Evolutionary conservation across 306 rosid genomes (phyloP).

Genomic region (Arachis hypogaea): DNA sequence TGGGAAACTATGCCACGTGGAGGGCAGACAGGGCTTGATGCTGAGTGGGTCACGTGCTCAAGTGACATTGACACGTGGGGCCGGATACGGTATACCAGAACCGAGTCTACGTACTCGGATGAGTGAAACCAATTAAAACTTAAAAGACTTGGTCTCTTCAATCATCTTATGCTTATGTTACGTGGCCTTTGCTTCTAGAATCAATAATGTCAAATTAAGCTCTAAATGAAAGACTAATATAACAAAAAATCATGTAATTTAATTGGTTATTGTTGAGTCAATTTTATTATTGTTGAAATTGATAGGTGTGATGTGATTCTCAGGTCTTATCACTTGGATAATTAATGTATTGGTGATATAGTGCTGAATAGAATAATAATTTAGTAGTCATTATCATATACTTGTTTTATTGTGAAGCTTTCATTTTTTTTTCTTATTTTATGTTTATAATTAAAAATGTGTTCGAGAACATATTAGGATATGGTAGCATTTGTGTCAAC

Average conservation of each 20-base stretch:
- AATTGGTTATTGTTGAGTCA: neutral
- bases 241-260: neutral
- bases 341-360: neutral
- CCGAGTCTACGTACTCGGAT: conserved; percentile 47
- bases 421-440: neutral
- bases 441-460: neutral
- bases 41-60: neutral
- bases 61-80: neutral
- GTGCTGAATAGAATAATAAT: neutral
- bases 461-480: neutral
- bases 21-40: neutral
- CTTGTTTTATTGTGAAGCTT: neutral
- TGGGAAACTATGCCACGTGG: conserved; percentile 26
- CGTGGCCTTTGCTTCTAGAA: neutral
- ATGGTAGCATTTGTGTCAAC: neutral
- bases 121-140: neutral
- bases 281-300: neutral
- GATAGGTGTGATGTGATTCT: neutral
- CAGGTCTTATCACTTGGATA: neutral
- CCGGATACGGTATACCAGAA: conserved; percentile 3
- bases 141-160: conserved; percentile 39
- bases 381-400: conserved; percentile 6
- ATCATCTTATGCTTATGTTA: too few species aligned
- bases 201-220: too few species aligned
- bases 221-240: neutral